Evolutionary conservation across 2,329 filamentous ascomycete genomes (phyloP), one percentile per base, ranked within the genome.

Genomic region (Blastomyces gilchristii): DNA sequence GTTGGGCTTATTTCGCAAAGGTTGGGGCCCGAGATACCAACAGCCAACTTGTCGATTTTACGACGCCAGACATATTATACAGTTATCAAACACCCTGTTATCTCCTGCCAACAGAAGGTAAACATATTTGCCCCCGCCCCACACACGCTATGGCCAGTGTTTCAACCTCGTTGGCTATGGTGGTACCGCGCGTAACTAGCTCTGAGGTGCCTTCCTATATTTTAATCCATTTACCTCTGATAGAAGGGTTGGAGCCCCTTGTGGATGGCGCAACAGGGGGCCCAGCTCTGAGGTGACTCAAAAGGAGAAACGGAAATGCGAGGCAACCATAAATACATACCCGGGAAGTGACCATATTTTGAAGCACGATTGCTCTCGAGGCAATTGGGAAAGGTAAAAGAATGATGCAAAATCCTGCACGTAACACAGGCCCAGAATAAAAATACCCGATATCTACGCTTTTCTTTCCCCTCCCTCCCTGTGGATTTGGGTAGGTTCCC

Each of bases 381-480:
- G n/a, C n/a, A 57, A 25, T 4, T 16, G 28, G 25, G 16, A 43
- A 58, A 4, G 57, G 7, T 0, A 28, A 34, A 22, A 31, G 25
- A 49, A 49, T 34, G 25, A 31, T 28, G 25, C 41, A 31, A 37
- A 5, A 49, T 49, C 14, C 39, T 58, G 22, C 6, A 58, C 22
- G 57, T 59, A 59, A 49, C 41, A 47, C 57, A 49, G 41, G 6
- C n/a, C 57, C 31, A 45, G 28, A 47, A 59, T 47, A 18, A 34
- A 31, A 31, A 49, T 45, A 11, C 34, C 57, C 41, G 25, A 59
- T 59, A n/a, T 12, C 18, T 22, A 56, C 28, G 31, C 8, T 18
- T 56, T 47, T 41, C 25, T 58, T n/a, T 45, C 41, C 16, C 8
- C 5, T 39, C n/a, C n/a, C 4, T 37, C 25, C 3, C 8, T 31